Evolutionary conservation across 495 filamentous ascomycete genomes (phyloP), one percentile per base, ranked within the genome.

Genomic region (Pyrenopolyporus hunteri): DNA sequence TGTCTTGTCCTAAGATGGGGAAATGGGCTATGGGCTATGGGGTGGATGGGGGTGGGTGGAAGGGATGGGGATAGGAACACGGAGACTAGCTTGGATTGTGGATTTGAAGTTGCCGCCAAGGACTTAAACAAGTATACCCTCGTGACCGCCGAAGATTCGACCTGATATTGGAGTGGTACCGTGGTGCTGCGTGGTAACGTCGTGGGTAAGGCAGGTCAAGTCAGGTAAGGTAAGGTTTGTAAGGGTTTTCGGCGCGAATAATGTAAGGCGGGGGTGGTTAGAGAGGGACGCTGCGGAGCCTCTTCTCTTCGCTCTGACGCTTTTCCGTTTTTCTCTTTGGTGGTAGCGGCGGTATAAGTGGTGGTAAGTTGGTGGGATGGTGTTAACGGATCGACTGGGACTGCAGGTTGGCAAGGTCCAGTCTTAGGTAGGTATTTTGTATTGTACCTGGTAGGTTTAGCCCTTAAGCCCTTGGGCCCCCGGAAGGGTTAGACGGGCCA

Each of bases 241-340:
- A n/a, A n/a, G n/a, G n/a, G n/a, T n/a, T n/a, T n/a, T n/a, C n/a
- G 62, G 62, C 62, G 62, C 62, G 59, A 63, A 59, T 56, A 65
- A 65, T 66, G 63, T 66, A 60, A 66, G 63, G 63, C 63, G 63
- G 63, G 63, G 45, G 14, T 39, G 10, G 35, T 6, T 14, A 6
- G 43, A n/a, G 57, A 52, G 57, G 42, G 44, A 59, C 56, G 62
- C 62, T 64, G 62, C 62, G 62, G 62, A 65, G 62, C 62, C 29
- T 65, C 51, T 59, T 49, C 42, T 51, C 26, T 26, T 58, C 44
- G 33, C 19, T 40, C 53, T 8, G 42, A 16, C 42, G 28, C 28
- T 37, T 29, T 46, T 31, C 23, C 16, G 29, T 48, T 31, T 46
- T 45, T 44, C 39, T 59, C 22, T 44, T 31, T 5, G 28, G 5